Evolutionary conservation across 192 early-diverging fungal genomes (phyloP), one percentile per base, ranked within the genome.

Genomic region (Coemansia sp.): DNA sequence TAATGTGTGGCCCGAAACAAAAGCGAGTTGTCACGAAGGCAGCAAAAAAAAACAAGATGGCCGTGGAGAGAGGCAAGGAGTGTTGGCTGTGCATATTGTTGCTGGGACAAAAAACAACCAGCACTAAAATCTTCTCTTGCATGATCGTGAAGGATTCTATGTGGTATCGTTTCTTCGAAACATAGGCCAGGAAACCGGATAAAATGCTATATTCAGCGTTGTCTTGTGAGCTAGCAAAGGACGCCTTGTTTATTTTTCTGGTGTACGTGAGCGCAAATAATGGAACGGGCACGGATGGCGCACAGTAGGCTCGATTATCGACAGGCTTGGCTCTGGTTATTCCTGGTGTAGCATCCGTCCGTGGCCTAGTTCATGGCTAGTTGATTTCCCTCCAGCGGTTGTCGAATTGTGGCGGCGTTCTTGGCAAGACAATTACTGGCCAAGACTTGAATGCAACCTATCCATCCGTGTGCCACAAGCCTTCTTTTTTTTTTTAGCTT

Each of bases 351-450:
- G 15, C 37, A 15, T 40, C 25, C 18, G 16, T 6, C 16, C 6
- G 18, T 18, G 48, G 23, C 48, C 48, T 51, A 51, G n/a, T 51
- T 57, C 55, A 18, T 31, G 55, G 30, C 55, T 57, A 51, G 55
- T 26, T 57, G 55, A 57, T 57, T 57, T 57, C 31, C 2, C 25
- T 12, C 7, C 21, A 26, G 48, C 48, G 23, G 25, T 26, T 51
- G 48, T 51, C 20, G n/a, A 20, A 31, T 57, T 57, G 55, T 57
- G 55, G 55, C 55, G 55, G 55, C 55, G 31, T 31, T 57, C 55
- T 57, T 57, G 55, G 55, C 55, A 57, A 57, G n/a, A 57, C 31
- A 26, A 18, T 57, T 31, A 8, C 55, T 26, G 31, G 55, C 55
- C 55, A 57, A 57, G 31, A 57, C 9, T 7, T 57, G 55, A 57